Conservation (phyloP, 1,284 basidiomycete species). For the Ceratobasidium sp. region DNA sequence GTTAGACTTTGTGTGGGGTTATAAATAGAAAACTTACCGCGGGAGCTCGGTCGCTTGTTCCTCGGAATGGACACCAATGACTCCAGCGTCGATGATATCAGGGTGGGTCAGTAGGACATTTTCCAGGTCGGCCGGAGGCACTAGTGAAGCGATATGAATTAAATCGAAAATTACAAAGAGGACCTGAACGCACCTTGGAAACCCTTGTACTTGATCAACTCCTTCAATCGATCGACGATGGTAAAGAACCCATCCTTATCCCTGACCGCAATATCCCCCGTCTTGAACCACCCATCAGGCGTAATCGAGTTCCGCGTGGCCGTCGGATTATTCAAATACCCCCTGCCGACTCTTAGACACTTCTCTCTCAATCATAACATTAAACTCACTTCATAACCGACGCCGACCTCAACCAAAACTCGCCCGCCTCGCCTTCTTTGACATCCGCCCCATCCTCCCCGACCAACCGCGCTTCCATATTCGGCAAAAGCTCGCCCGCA, state of each 20-base stretch:
- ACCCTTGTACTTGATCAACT: conserved; percentile 87
- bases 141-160: conserved; percentile 59
- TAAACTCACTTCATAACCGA: conserved; percentile 77
- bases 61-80: conserved; percentile 75
- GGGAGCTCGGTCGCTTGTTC: conserved; percentile 82
- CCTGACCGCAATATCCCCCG: conserved; percentile 78
- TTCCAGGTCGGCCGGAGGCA: conserved; percentile 87
- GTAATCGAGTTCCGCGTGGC: conserved; percentile 80
- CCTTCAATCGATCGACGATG: conserved; percentile 81
- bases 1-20: neutral
- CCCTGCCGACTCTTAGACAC: conserved; percentile 50
- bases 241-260: conserved; percentile 75
- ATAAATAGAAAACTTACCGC: conserved; percentile 59
- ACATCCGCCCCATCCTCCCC: conserved; percentile 66
- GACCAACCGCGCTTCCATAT: conserved; percentile 83
- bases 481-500: conserved; percentile 81
- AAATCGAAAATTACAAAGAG: neutral
- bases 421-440: conserved; percentile 72
- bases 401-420: conserved; percentile 84
- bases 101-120: conserved; percentile 78
- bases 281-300: conserved; percentile 84
- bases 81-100: conserved; percentile 77
- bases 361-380: neutral
- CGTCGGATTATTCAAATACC: conserved; percentile 70
- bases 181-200: conserved; percentile 66